These are phyloP conservation scores for Ophioceras dolichostomum DNA, from an alignment of 2,329 filamentous ascomycete species.

Conservation along the genomic window DNA sequence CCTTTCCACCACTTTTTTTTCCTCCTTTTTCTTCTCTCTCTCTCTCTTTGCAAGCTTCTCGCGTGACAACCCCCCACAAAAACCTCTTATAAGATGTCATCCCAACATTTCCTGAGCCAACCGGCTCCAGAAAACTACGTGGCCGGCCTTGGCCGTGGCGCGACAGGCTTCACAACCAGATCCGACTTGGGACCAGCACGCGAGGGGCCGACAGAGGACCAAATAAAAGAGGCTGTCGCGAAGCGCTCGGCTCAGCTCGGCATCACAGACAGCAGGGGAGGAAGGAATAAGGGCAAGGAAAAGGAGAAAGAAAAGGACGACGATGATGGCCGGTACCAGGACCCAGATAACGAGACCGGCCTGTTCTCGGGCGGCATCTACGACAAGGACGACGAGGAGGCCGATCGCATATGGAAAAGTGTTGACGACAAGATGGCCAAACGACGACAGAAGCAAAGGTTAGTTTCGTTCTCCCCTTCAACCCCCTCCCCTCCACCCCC, in stretches of 20 bases:
- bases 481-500: constrained; percentile 4
- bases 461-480: constrained; percentile 32
- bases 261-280: constrained; percentile 31
- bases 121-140: constrained; percentile 81
- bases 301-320: constrained; percentile 54
- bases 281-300: constrained; percentile 48
- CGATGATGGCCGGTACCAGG: constrained; percentile 76
- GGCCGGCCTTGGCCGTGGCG: constrained; percentile 91
- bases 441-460: constrained; percentile 76
- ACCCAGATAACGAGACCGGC: constrained; percentile 94
- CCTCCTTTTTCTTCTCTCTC: no score
- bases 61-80: neutral
- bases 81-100: no score
- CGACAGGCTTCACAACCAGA: constrained; percentile 93
- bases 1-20: no score
- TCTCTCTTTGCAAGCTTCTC: neutral
- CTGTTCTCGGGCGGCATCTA: constrained; percentile 92
- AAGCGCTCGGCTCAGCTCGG: constrained; percentile 85
- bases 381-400: constrained; percentile 95
- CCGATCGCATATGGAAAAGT: constrained; percentile 88
- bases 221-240: constrained; percentile 94
- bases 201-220: constrained; percentile 94
- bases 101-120: constrained; percentile 73
- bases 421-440: constrained; percentile 97
- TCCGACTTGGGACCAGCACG: constrained; percentile 92